Evolutionary conservation across 306 rosid species (phyloP), one percentile per base, ranked within the genome.

Genomic region (Vicia faba): DNA sequence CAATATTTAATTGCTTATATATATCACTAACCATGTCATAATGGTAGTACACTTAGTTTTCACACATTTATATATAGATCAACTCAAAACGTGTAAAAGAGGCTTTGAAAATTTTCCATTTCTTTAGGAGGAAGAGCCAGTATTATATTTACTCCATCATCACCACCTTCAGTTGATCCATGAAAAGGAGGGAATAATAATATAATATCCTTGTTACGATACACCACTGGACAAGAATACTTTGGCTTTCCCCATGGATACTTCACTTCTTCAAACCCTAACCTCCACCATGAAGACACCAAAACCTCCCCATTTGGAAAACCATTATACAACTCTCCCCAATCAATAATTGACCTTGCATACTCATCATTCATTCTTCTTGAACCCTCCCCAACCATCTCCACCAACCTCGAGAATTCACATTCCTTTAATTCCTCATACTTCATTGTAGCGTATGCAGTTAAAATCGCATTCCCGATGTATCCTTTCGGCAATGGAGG

Each of bases 161-260:
- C 68, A 18, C 10, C 35, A 1, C 29, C 69, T 33, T 8, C 56
- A 16, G 36, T 60, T 2, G 53, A 46, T 50, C 73, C 84, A 12
- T 43, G 28, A 25, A 73, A 31, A 9, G 88, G 82, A 62, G 97
- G 90, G 64, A 90, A 84, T 8, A 87, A 28, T 8, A 90, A 56
- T 41, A 90, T 77, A 61, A 90, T 82, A 41, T 90, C 88, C 80
- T 87, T 90, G 61, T 79, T 64, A 11, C 65, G 87, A 64, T 74
- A 55, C 28, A 87, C 88, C 54, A 86, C 70, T 0, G 97, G 97
- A 59, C 97, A 87, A 43, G 88, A 82, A 53, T 84, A 86, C 78
- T 50, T 82, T 1, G 95, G 97, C 39, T 70, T 90, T 6, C 97
- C 92, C 97, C 97, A 91, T 0, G 97, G 97, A 73, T 81, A 87